phyloP scores from a whole-genome alignment of 345 rosid species.

The Mangifera indica region DNA sequence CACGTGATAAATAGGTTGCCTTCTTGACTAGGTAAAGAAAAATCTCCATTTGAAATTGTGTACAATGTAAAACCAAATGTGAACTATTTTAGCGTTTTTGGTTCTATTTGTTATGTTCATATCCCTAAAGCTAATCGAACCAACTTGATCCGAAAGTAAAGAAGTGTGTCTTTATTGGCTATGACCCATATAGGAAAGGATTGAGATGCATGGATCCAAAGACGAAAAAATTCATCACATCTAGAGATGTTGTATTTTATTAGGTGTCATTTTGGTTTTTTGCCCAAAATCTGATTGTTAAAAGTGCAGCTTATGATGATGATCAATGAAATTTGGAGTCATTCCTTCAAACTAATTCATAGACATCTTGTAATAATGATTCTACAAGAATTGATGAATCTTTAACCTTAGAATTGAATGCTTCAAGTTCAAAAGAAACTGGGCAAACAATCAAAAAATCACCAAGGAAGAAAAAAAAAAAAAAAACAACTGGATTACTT shows the following conservation, averaged over 20 bases:
- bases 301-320: no score
- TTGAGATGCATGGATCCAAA: conserved; percentile 9
- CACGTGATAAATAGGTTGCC: no score
- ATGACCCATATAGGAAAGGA: not conserved
- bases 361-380: not conserved
- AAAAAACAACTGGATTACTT: not conserved
- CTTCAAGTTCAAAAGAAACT: not conserved
- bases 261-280: not conserved
- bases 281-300: no score
- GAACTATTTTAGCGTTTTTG: no score
- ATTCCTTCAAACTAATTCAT: not conserved
- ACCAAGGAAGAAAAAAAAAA: not conserved
- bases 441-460: not conserved
- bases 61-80: no score
- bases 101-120: conserved; percentile 18
- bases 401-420: not conserved
- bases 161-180: no score
- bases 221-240: not conserved
- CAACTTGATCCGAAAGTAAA: conserved; percentile 18
- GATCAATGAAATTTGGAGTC: not conserved
- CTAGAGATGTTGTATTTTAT: not conserved
- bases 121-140: conserved; percentile 11
- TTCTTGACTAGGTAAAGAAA: no score
- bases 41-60: no score
- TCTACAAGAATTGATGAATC: no score